These are phyloP conservation scores for Amylocarpus encephaloides DNA, from an alignment of 2,329 filamentous ascomycete species.

Conservation along the genomic window DNA sequence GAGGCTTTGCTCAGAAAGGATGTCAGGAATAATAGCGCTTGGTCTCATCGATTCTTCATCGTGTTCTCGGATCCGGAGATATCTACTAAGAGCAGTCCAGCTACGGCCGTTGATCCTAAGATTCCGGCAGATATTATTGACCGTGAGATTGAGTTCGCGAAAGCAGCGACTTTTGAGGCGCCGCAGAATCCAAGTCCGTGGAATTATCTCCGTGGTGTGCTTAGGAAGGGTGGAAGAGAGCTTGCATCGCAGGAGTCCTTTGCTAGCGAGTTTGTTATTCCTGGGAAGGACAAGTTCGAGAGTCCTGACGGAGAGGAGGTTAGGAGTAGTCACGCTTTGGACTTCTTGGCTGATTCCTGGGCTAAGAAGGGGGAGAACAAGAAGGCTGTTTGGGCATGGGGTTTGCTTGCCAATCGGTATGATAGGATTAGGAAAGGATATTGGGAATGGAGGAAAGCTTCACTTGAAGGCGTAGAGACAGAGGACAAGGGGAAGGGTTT, in stretches of 20 bases:
- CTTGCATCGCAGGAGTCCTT: constrained; percentile 43
- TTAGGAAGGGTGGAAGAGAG: constrained; percentile 57
- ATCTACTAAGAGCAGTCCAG: constrained; percentile 41
- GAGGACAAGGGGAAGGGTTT: constrained; percentile 1
- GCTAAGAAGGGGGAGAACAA: constrained; percentile 48
- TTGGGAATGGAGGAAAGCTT: constrained; percentile 67
- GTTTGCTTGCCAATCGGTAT: constrained; percentile 73
- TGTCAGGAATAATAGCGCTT: constrained; percentile 92
- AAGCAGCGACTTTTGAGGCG: constrained; percentile 66
- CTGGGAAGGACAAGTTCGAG: constrained; percentile 35
- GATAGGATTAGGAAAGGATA: constrained; percentile 88
- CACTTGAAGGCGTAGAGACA: constrained; percentile 11
- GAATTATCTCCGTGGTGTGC: constrained; percentile 79
- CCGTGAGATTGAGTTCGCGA: constrained; percentile 68
- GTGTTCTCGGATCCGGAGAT: constrained; percentile 61
- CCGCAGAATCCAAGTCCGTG: constrained; percentile 93
- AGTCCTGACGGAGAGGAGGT: constrained; percentile 42
- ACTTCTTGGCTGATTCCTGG: constrained; percentile 64
- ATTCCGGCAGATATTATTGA: constrained; percentile 60
- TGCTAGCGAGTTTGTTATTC: constrained; percentile 44
- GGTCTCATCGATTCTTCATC: constrained; percentile 96
- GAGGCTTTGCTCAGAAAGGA: constrained; percentile 70
- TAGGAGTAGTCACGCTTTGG: constrained; percentile 60
- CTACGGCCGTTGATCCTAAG: constrained; percentile 47
- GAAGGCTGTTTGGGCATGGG: constrained; percentile 63